Base-by-base conservation (phyloP, 805 yeast genomes). In the Sugiyamaella mastotermitis region DNA sequence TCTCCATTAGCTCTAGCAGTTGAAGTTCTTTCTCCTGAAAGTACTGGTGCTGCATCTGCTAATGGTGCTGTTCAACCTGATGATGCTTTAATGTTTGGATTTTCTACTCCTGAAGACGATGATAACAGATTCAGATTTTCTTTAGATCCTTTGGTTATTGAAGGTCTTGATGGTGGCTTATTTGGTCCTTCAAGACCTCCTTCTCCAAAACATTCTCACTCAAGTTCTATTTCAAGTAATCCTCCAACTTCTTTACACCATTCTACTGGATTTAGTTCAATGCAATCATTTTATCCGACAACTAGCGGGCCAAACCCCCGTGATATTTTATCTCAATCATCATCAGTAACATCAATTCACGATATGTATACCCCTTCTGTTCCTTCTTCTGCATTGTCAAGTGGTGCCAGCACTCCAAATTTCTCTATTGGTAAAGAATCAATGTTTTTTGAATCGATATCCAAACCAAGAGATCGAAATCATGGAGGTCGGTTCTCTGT, bases 141-240 rank as follows among this genome's bases (percentile, higher is more conserved):
- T 33, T 57, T 71, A 20, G 72, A 69, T 42, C 73, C 75, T 3
- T 52, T 70, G 41, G 74, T 74, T 0, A 64, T 67, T 41, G 78
- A 72, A 37, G 74, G 72, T 5, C 64, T 68, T 9, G 46, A 58
- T 42, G 42, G 52, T 10, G 46, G 43, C 11, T 31, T 45, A n/a
- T 45, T 45, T 33, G 39, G 33, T 17, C 43, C 46, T 8, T 39
- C 42, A 13, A 34, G 38, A 15, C 43, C 45, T 7, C 16, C 31
- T 24, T 29, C 37, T 19, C 31, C 41, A 21, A 36, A 39, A 27
- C 17, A 22, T 8, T 24, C 36, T 17, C 18, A 24, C 31, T 16
- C 26, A 6, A 24, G 25, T 5, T 19, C 33, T 28, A 22, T 25
- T 11, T n/a, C 33, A 15, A 38, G 18, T 16, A 15, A 31, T 16